Evolutionary conservation across 208 protist species (phyloP), one percentile per base, ranked within the genome.

Genomic region (Leishmania braziliensis): DNA sequence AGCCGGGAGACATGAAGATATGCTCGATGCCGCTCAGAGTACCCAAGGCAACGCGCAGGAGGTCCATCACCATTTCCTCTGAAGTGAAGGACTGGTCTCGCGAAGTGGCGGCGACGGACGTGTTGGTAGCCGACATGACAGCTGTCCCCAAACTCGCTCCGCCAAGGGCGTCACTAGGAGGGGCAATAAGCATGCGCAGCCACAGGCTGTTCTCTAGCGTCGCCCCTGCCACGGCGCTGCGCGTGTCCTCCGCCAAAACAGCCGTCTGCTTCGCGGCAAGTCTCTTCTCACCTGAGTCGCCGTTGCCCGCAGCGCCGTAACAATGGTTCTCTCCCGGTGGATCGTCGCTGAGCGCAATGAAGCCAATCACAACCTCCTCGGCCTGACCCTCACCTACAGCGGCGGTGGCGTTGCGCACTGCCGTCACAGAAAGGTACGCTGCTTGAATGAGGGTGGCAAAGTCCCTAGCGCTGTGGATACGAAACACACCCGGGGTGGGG

Each of bases 401-500:
- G 33, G 75, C 14, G 43, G 33, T 43, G 33, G 58, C 12, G 63
- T 54, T 65, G 14, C 81, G 83, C 50, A 93, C 86, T 0, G 94
- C 94, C 0, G 94, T 93, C 39, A 97, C 80, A 75, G 81, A 90
- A 8, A 95, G 76, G 50, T 92, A 85, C 26, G 91, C 89, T 0
- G 86, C 87, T 83, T 97, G 89, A 82, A 97, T 97, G 1, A 92
- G 71, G 12, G 84, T 29, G 10, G 79, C 69, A 54, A 97, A 92
- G 23, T 92, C 85, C 20, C 86, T 62, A 68, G 63, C 78, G 1
- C 83, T 84, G 58, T 73, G 56, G 70, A 92, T 81, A 68, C 78
- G 77, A 69, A 93, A 92, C 39, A 91, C 73, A 20, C 58, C 46
- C 18, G 36, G 39, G 26, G 90, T 84, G 2, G 91, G 90, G 74